These are phyloP conservation scores for Limonium bicolor DNA, from an alignment of 148 eudicot genomes.

Conservation along the genomic window DNA sequence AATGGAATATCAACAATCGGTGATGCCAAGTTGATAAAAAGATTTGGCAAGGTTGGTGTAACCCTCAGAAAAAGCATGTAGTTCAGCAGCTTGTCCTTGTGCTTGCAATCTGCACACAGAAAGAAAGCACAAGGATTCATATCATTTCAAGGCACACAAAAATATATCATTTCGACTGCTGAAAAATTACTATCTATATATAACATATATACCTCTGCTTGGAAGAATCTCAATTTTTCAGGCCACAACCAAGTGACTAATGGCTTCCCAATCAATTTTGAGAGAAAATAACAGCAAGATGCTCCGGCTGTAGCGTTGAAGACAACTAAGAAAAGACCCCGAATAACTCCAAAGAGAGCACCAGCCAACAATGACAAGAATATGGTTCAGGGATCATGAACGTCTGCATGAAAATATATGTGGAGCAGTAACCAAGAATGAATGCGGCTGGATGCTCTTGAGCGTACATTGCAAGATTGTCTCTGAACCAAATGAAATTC, in stretches of 20 bases:
- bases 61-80: slow-evolving; percentile 72
- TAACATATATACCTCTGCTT: slow-evolving; percentile 51
- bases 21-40: slow-evolving; percentile 89
- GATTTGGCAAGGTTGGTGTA: slow-evolving; percentile 82
- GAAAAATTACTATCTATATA: too few relatives aligned
- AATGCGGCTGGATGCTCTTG: slow-evolving; percentile 71
- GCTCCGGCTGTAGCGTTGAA: slow-evolving; percentile 87
- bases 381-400: slow-evolving; percentile 98
- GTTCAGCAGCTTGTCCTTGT: slow-evolving; percentile 58
- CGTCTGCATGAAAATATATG: slow-evolving; percentile 99
- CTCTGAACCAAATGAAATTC: slow-evolving; percentile 43
- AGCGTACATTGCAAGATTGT: slow-evolving; percentile 68
- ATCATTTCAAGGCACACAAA: slow-evolving; percentile 1
- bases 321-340: slow-evolving; percentile 78
- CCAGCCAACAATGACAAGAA: slow-evolving; percentile 98
- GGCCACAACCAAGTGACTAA: slow-evolving; percentile 85
- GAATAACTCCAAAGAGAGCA: slow-evolving; percentile 85
- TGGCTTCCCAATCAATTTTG: slow-evolving; percentile 83
- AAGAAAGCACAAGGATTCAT: neutral
- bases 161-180: neutral
- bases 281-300: slow-evolving; percentile 73
- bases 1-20: slow-evolving; percentile 92
- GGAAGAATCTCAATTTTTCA: slow-evolving; percentile 65
- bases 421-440: slow-evolving; percentile 85
- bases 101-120: slow-evolving; percentile 59